These are phyloP conservation scores for Ogataea polymorpha DNA, from an alignment of 805 yeast species.

Conservation along the genomic window DNA sequence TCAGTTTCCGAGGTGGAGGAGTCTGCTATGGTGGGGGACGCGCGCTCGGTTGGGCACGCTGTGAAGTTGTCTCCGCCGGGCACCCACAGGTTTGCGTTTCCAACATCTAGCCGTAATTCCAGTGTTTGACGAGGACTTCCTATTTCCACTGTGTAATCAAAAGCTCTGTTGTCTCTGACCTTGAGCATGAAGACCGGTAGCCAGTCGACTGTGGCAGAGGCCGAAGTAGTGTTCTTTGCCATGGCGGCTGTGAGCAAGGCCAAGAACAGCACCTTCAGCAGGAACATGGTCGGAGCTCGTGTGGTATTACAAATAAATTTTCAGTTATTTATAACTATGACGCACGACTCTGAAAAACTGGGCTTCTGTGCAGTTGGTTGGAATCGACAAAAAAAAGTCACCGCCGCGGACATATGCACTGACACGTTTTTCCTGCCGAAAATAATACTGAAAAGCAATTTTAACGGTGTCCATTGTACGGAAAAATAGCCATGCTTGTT, in stretches of 20 bases:
- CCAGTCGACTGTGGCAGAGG: slow-evolving; percentile 11
- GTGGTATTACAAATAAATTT: not conserved
- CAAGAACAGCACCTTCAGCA: not conserved
- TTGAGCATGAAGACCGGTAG: slow-evolving; percentile 22
- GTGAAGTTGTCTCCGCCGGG: slow-evolving; percentile 25
- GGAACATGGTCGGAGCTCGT: slow-evolving; percentile 1
- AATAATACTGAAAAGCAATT: not conserved
- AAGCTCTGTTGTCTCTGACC: slow-evolving; percentile 15
- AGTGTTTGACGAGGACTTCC: slow-evolving; percentile 27
- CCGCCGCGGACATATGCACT: not conserved
- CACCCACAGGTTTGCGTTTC: slow-evolving; percentile 31
- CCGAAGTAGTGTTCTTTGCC: slow-evolving; percentile 6
- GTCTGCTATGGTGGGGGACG: not conserved
- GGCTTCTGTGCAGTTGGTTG: not conserved
- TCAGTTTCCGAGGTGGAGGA: not conserved
- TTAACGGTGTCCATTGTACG: not conserved
- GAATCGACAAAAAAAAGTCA: too few species aligned
- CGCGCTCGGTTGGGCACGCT: slow-evolving; percentile 16
- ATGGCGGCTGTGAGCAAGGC: not conserved
- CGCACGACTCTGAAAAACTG: not conserved
- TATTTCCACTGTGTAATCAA: slow-evolving; percentile 23
- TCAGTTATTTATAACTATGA: not conserved
- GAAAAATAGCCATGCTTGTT: not conserved
- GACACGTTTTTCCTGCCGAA: not conserved
- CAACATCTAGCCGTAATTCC: slow-evolving; percentile 29